Base-by-base conservation (phyloP, 345 rosid genomes). In the Salix koriyanagi region DNA sequence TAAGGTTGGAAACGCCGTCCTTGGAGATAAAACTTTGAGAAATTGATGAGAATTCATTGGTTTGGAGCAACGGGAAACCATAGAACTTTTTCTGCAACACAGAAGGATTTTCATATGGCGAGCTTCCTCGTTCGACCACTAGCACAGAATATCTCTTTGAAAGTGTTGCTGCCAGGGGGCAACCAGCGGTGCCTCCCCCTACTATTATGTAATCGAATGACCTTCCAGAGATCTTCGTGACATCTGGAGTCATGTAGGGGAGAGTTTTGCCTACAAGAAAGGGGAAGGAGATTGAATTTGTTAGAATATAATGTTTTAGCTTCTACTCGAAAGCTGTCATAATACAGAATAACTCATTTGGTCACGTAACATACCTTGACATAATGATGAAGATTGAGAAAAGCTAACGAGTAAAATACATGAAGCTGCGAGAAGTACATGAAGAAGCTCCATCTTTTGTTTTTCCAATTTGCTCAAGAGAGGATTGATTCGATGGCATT, bases 171-270 rank as follows among this genome's bases (percentile, higher is more conserved):
- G 93, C 94, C 11, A 92, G 79, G 30, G 93, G 87, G 58, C 97
- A 90, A 34, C 94, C 91, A 0, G 96, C 82, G 7, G 96, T 87
- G 69, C 98, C 96, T 32, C 93, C 92, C 42, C 92, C 96, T 1
- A 86, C 89, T 15, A 92, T 15, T 36, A 91, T 90, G 88, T 88
- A 87, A 79, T 92, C 91, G 65, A 92, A 91, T 72, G 90, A 89
- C 88, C 83, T 86, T 68, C 98, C 92, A 0, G 89, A 82, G 21
- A 91, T 58, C 77, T 90, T 85, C 42, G 78, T 71, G 4, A 83
- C 84, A 70, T 91, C 90, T 21, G 89, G 83, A 62, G 97, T 91
- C 87, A 88, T 84, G 77, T 78, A 82, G 44, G 94, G 93, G 50
- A 85, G 79, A 68, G 71, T 78, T 64, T 67, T 70, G 56, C 89